Base-by-base conservation (phyloP, 2,329 filamentous ascomycete species). In the Coleophoma crateriformis region DNA sequence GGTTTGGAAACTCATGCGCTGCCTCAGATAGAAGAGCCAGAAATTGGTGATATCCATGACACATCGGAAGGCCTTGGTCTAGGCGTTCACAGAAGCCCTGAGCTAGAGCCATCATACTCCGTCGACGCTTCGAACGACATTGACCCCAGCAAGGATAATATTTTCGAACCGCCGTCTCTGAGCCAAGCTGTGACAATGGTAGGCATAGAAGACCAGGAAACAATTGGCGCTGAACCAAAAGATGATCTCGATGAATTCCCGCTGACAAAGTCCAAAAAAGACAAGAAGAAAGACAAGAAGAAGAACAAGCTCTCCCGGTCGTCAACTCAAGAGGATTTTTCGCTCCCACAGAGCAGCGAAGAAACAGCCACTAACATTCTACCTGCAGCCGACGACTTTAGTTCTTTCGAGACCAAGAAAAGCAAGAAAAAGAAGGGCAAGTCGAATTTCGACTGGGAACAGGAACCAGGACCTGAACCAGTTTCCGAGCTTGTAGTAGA, bases 231-330 rank as follows among this genome's bases (percentile, higher is more conserved):
- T 27, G 27, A 27, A 27, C 27, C 27, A 27, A 27, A 27, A 27
- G 35, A 38, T 38, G 12, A 38, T 39, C 19, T 33, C 14, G 54
- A 57, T 4, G 55, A 59, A 11, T 51, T 52, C 35, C 45, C 43
- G 22, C 42, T 41, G 35, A 51, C 42, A 42, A 52, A 46, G 51
- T 64, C 66, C 33, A 71, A 72, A 59, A 73, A 72, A 45, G 66
- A 68, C 27, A 71, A 71, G 58, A 69, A 69, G 45, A 72, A 72
- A 52, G 62, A 59, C 6, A 61, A 65, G 41, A 54, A 57, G 51
- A 56, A 53, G 41, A 44, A 43, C 33, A 58, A 57, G 43, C 40
- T 52, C 17, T 49, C 51, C n/a, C 46, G 47, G 8, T 48, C 48
- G 20, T 54, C 52, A 15, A 53, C 49, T 15, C 49, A 50, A 44